Evolutionary conservation across 1,284 basidiomycete species (phyloP).

Genomic region (Violaceomyces palustris): DNA sequence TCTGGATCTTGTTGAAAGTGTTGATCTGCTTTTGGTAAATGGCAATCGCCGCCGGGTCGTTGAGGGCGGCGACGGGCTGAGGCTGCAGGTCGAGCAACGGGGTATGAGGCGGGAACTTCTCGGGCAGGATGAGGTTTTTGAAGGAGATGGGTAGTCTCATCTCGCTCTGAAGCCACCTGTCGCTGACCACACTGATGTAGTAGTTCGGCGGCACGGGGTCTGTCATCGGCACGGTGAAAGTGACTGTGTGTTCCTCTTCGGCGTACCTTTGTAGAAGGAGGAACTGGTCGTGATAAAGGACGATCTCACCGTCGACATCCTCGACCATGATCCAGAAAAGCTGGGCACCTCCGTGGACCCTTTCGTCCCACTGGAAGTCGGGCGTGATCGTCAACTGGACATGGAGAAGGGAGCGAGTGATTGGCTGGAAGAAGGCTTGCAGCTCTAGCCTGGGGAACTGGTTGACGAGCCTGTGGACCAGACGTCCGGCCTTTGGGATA

Average conservation of each 20-base stretch:
- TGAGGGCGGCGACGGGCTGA: slow-evolving; percentile 80
- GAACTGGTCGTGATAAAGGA: slow-evolving; percentile 91
- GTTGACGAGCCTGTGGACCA: slow-evolving; percentile 91
- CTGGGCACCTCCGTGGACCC: slow-evolving; percentile 80
- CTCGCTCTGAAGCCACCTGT: slow-evolving; percentile 92
- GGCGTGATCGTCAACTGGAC: slow-evolving; percentile 65
- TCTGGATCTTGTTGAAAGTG: slow-evolving; percentile 97
- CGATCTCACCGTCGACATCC: slow-evolving; percentile 92
- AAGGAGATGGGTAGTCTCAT: slow-evolving; percentile 92
- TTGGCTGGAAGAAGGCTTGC: slow-evolving; percentile 53
- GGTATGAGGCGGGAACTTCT: slow-evolving; percentile 90
- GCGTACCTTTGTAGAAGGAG: slow-evolving; percentile 85
- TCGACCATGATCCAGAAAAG: slow-evolving; percentile 86
- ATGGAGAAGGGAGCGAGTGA: slow-evolving; percentile 47
- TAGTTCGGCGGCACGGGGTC: slow-evolving; percentile 97
- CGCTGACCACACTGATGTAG: slow-evolving; percentile 89
- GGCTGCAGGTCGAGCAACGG: slow-evolving; percentile 87
- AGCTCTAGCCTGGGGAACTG: slow-evolving; percentile 91
- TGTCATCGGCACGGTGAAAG: slow-evolving; percentile 90
- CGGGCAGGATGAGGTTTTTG: slow-evolving; percentile 94
- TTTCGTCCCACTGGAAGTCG: slow-evolving; percentile 96
- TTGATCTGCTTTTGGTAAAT: slow-evolving; percentile 68
- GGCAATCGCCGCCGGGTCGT: slow-evolving; percentile 82
- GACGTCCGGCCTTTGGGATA: slow-evolving; percentile 75
- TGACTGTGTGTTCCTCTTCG: slow-evolving; percentile 80